These are phyloP conservation scores for Populus nigra DNA, from an alignment of 345 rosid species.

Conservation along the genomic window DNA sequence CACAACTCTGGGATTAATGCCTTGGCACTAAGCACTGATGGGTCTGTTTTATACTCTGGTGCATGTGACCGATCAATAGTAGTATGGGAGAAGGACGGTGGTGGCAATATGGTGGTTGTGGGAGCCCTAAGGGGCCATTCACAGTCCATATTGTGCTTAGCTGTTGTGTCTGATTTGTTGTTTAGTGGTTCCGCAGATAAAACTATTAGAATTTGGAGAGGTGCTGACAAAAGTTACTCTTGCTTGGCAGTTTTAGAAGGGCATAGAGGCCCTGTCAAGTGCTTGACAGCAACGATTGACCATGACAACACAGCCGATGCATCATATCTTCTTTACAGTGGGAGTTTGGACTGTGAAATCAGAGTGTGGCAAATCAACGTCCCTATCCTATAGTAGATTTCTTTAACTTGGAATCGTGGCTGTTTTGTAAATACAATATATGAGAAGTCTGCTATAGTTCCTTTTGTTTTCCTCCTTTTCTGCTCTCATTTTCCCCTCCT, in stretches of 20 bases:
- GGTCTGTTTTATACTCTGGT: slow-evolving; percentile 63
- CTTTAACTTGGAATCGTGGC: background rate
- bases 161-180: slow-evolving; percentile 53
- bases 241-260: slow-evolving; percentile 75
- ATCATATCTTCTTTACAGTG: slow-evolving; percentile 62
- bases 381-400: slow-evolving; percentile 28
- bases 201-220: slow-evolving; percentile 71
- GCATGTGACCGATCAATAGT: slow-evolving; percentile 66
- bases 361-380: slow-evolving; percentile 70
- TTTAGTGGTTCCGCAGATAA: slow-evolving; percentile 89
- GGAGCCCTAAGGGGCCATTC: slow-evolving; percentile 73
- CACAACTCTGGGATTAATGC: slow-evolving; percentile 82
- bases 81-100: slow-evolving; percentile 61
- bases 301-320: slow-evolving; percentile 21
- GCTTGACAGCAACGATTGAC: slow-evolving; percentile 62
- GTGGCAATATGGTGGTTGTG: slow-evolving; percentile 40
- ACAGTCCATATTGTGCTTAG: slow-evolving; percentile 65
- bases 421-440: background rate
- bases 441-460: background rate
- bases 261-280: slow-evolving; percentile 83
- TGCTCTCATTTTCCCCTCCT: background rate
- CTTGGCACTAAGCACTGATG: slow-evolving; percentile 55
- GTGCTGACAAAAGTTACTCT: slow-evolving; percentile 36
- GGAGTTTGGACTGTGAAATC: slow-evolving; percentile 79
- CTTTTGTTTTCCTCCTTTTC: background rate